Evolutionary conservation across 2,329 filamentous ascomycete species (phyloP), one percentile per base, ranked within the genome.

Genomic region (Malbranchea zuffiana): DNA sequence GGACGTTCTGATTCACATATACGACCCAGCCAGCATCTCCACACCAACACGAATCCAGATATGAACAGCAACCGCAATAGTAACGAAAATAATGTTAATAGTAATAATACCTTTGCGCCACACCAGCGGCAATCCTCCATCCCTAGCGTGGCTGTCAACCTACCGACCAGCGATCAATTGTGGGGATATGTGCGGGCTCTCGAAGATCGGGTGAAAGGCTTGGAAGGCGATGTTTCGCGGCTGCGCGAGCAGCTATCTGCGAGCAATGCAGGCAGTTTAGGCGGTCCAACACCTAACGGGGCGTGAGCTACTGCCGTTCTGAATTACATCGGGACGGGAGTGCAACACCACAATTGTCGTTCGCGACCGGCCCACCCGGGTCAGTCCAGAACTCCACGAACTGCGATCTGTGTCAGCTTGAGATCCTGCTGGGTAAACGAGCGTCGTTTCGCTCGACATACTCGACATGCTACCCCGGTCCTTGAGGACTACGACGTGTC

Each of bases 131-230:
- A 40, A 28, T 18, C 30, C 10, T 38, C 42, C 25, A 21, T 39
- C 27, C 36, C 42, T n/a, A 33, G 36, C 12, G 35, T 37, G 20
- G 36, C 32, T 13, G 25, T 32, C 20, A 38, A 23, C 20, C 17
- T 39, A 18, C 19, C 36, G 12, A 16, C 39, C n/a, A 31, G 26
- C n/a, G 44, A 46, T 35, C 26, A 42, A 16, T 37, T 46, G 13
- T 58, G 55, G 55, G 49, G 49, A 15, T 52, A 54, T 40, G 47
- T 57, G 24, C 52, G 49, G 27, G 50, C 43, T 27, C 42, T 60
- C n/a, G 55, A 59, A 30, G 45, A 50, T 18, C 43, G 52, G 35
- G 43, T 60, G 12, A 53, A 55, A 39, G 45, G 44, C 5, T 47
- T 60, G 37, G 54, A 57, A 39, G 50, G 52, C 4, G 56, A 59